These are phyloP conservation scores for Rhizoclosmatium globosum DNA, from an alignment of 192 early-diverging fungal genomes.

Conservation along the genomic window DNA sequence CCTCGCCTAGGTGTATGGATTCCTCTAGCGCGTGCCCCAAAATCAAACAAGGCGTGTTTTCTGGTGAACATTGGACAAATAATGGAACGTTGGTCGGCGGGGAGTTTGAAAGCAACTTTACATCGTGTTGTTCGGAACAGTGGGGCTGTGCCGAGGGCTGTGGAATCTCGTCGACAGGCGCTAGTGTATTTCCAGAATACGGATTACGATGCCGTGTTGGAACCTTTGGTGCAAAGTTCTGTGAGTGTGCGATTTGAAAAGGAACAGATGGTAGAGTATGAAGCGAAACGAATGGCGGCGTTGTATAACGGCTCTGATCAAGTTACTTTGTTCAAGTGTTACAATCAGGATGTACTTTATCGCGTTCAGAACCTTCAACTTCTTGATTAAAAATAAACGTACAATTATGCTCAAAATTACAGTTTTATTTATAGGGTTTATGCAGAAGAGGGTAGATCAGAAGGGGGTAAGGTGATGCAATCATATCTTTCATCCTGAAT, in stretches of 20 bases:
- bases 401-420: no score
- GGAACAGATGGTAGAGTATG: not conserved
- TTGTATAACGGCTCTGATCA: not conserved
- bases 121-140: not conserved
- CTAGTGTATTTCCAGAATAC: conserved; percentile 3
- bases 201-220: conserved; percentile 8
- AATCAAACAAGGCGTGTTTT: no score
- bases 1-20: no score
- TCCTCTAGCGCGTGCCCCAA: no score
- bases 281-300: conserved; percentile 4
- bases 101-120: not conserved
- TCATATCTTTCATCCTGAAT: conserved; percentile 15
- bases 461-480: conserved; percentile 15
- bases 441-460: not conserved
- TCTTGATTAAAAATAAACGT: not conserved
- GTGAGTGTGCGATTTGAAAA: not conserved
- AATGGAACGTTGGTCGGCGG: not conserved
- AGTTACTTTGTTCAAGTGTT: not conserved
- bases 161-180: not conserved
- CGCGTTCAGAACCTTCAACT: not conserved
- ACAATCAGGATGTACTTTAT: conserved; percentile 6
- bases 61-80: no score
- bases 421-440: no score
- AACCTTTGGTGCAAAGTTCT: not conserved
- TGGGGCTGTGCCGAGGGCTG: not conserved